phyloP scores from a whole-genome alignment of 208 protist genomes.

The Acanthamoeba polyphaga region DNA sequence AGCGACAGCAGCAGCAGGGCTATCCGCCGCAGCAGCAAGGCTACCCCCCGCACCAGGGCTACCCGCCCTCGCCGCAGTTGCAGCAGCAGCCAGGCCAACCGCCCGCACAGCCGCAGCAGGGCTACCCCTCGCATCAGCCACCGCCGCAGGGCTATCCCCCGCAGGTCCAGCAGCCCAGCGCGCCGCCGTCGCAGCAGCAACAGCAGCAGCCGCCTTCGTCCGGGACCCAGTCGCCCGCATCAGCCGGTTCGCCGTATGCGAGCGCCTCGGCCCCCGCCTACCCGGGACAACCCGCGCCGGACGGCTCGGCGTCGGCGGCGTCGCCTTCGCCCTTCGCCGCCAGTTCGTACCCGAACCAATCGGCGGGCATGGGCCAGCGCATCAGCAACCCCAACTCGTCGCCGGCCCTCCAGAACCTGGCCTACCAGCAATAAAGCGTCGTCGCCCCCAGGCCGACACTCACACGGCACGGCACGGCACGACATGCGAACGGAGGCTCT shows the following conservation, averaged over 20 bases:
- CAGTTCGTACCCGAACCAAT: not conserved
- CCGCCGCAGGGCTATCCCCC: not conserved
- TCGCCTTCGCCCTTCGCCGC: not conserved
- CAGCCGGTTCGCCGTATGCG: not conserved
- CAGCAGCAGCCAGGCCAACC: not conserved
- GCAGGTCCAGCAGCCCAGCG: not conserved
- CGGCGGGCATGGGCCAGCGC: slow-evolving; percentile 32
- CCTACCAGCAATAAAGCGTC: not conserved
- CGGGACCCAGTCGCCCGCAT: not conserved
- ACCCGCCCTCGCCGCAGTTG: not conserved
- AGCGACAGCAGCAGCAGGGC: not conserved
- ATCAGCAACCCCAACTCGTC: slow-evolving; percentile 5
- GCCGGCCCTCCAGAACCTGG: slow-evolving; percentile 11
- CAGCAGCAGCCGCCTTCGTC: not conserved
- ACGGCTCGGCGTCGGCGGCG: not conserved
- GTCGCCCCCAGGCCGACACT: too few relatives aligned
- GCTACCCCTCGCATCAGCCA: not conserved
- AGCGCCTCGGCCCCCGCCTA: not conserved
- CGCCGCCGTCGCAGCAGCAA: not conserved
- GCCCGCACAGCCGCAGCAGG: not conserved
- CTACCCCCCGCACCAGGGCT: not conserved
- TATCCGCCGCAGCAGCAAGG: not conserved
- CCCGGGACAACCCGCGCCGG: not conserved
- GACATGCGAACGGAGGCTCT: too few relatives aligned
- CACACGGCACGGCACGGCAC: too few relatives aligned